Evolutionary conservation across 305 asterid species (phyloP).

Genomic region (Caryopteris hybrid): DNA sequence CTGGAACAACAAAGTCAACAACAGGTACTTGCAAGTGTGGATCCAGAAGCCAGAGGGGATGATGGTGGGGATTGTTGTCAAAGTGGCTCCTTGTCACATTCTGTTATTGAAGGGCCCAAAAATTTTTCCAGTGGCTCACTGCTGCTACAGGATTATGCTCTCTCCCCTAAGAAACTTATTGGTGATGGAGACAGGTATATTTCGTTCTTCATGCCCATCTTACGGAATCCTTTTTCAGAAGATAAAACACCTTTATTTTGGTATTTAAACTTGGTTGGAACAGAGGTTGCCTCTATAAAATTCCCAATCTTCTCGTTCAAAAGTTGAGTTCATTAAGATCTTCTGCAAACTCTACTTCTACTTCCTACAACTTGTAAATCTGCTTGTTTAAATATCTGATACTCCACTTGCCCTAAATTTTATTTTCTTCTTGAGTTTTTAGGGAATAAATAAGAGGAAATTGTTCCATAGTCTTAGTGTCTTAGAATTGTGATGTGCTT

Average conservation of each 20-base stretch:
- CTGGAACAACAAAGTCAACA: slow-evolving; percentile 37
- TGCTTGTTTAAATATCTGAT: neutral
- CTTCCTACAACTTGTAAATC: neutral
- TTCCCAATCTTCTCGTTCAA: neutral
- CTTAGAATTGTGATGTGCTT: neutral
- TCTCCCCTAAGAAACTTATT: slow-evolving; percentile 50
- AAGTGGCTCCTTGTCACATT: slow-evolving; percentile 43
- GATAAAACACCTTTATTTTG: neutral
- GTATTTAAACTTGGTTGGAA: neutral
- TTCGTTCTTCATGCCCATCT: slow-evolving; percentile 2
- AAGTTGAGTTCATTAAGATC: neutral
- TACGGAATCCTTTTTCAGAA: neutral
- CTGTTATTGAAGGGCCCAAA: slow-evolving; percentile 47
- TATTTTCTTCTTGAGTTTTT: neutral
- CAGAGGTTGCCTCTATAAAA: neutral
- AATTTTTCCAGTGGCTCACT: slow-evolving; percentile 55
- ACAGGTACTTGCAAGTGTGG: slow-evolving; percentile 24
- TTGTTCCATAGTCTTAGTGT: neutral
- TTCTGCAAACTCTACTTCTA: neutral
- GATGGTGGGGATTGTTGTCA: slow-evolving; percentile 40
- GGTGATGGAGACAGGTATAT: slow-evolving; percentile 80
- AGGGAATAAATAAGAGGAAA: neutral
- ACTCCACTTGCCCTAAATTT: neutral
- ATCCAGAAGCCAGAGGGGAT: slow-evolving; percentile 44
- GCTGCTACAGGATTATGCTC: slow-evolving; percentile 52